Evolutionary conservation across 805 yeast species (phyloP).

Genomic region (Zygosaccharomyces gambellarensis): DNA sequence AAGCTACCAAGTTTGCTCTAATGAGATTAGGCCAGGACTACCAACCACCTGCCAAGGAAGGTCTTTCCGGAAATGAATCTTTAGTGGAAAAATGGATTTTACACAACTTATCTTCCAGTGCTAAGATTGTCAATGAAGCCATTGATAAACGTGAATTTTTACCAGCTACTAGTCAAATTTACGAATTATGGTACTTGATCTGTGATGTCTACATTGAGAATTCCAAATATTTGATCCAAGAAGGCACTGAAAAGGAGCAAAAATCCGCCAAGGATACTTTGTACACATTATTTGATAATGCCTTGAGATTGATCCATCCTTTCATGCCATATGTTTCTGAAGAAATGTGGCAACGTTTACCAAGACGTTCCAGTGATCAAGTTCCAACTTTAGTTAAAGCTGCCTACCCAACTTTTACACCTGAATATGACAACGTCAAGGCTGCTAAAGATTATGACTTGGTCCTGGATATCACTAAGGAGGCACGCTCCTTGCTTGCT

Average conservation of each 20-base stretch:
- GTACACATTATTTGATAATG: conserved; percentile 88
- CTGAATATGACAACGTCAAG: conserved; percentile 56
- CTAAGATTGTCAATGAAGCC: conserved; percentile 56
- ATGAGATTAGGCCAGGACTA: conserved; percentile 89
- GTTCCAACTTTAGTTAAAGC: conserved; percentile 74
- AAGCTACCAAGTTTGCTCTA: conserved; percentile 95
- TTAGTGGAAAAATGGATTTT: conserved; percentile 96
- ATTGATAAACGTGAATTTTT: conserved; percentile 85
- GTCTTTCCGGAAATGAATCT: conserved; percentile 71
- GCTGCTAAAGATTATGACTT: conserved; percentile 76
- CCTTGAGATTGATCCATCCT: conserved; percentile 89
- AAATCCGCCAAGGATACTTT: conserved; percentile 90
- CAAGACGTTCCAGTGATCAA: conserved; percentile 70
- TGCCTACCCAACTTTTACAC: conserved; percentile 62
- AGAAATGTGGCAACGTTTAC: conserved; percentile 98
- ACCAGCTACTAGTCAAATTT: conserved; percentile 79
- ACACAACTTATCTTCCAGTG: conserved; percentile 71
- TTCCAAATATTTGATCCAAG: conserved; percentile 86
- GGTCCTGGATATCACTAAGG: conserved; percentile 79
- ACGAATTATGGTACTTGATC: conserved; percentile 91
- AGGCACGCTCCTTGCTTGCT: conserved; percentile 85
- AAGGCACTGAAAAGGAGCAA: conserved; percentile 81
- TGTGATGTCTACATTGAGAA: conserved; percentile 98
- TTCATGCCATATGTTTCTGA: conserved; percentile 97
- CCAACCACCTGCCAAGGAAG: conserved; percentile 63